Base-by-base conservation (phyloP, 1,284 basidiomycete species). In the Naganishia albida region DNA sequence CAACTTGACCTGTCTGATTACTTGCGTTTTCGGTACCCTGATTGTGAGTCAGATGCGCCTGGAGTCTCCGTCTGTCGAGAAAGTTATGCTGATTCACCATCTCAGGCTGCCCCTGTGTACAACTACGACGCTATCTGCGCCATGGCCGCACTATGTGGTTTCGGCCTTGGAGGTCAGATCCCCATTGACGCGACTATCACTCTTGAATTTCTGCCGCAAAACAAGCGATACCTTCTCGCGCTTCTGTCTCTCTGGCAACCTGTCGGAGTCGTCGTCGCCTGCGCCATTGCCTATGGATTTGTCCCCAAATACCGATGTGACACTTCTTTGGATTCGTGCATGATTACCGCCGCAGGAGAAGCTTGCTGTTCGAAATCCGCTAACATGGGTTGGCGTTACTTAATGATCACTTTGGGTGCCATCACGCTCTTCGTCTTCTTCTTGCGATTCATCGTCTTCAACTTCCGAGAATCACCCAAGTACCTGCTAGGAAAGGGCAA, bases 131-230 rank as follows among this genome's bases (percentile, higher is more conserved):
- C 73, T 0, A 72, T 79, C 43, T 77, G 75, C 70, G 74, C 73
- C 62, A 71, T 80, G 63, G 71, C 74, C 46, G 71, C 73, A 50
- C 66, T 78, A 8, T 70, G 74, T 20, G 73, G 73, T 34, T 70
- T 75, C 64, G 75, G 88, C 86, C 1, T 89, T 84, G 42, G 72
- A 40, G 75, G 73, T 13, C 74, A 74, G 62, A 73, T 74, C 53
- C 80, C 89, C 0, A 88, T 91, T 7, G 89, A 91, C 74, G 87
- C 88, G 16, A 86, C 88, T 0, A 86, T 91, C 56, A 88, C 89
- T 72, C 81, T 91, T 15, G 88, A 88, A 64, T 70, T 73, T 60
- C 62, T 77, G 15, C 78, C 78, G 2, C 73, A 75, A 34, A 76
- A 74, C 64, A 73, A 76, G 12, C 76, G 80, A 18, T 81, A 87